Evolutionary conservation across 352 stramenopile genomes (phyloP), one percentile per base, ranked within the genome.

Genomic region (Pythium chondricola): DNA sequence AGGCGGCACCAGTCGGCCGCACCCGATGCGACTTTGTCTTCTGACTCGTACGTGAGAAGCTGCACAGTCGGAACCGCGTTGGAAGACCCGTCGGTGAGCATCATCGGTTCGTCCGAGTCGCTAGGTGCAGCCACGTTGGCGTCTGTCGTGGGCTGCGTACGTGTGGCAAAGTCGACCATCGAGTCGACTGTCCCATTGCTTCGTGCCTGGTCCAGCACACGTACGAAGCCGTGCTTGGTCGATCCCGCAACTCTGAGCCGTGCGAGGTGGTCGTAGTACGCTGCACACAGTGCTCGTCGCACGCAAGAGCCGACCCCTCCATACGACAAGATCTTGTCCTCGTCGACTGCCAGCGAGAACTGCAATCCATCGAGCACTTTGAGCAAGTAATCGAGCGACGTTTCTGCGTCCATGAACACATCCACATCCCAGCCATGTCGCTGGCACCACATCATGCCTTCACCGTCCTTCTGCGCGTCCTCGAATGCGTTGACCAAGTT

Each of bases 401-500:
- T 25, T 26, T 52, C 51, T 5, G 40, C 43, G 26, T 52, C 50
- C 1, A 30, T n/a, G 33, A 65, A 61, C 1, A 65, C 41, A 18
- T 61, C 51, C 6, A 50, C 13, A 4, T 61, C 58, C n/a, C 62
- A 56, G 0, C 48, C 31, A 9, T 41, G 33, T 6, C 46, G 13
- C 16, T 33, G 40, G 33, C 58, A 66, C 58, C 58, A 66, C 14
- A 22, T n/a, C 8, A 66, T 46, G 2, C 40, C 52, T 17, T 29
- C 17, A 4, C 43, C 13, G 10, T 42, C 20, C 3, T 31, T 20
- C 13, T 53, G n/a, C 2, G 45, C 52, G n/a, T 26, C 11, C 9
- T 66, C 58, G 35, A 48, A 66, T 20, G 52, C 52, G 14, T 62
- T 39, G 7, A 58, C 4, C n/a, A 66, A 52, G 27, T 66, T 66